Base-by-base conservation (phyloP, 139 green algal genomes). In the Chlorokybus atmophyticus region DNA sequence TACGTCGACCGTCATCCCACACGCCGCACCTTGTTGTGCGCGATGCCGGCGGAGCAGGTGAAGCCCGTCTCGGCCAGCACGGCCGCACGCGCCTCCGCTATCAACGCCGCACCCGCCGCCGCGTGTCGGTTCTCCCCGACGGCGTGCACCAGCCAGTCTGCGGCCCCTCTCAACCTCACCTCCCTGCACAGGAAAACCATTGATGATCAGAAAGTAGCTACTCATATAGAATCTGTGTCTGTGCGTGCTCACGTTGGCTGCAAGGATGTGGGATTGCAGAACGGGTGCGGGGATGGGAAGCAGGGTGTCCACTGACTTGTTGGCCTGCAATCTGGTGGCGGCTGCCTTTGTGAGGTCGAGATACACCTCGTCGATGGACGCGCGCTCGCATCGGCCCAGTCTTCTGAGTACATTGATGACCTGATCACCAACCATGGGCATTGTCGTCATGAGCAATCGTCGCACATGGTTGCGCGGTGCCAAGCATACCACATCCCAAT, bases 311-410 rank as follows among this genome's bases (percentile, higher is more conserved):
- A 44, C 14, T 44, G 14, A 23, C 14, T 44, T 44, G 38, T 57
- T 61, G 32, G 14, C 42, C 61, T 29, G 52, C 55, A 53, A 85
- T 57, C 53, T 66, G 35, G n/a, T 40, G 42, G 19, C 59, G 32
- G 76, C 77, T 25, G 62, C 78, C 32, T 67, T 59, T n/a, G 77
- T 88, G 1, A 92, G 32, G 51, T 91, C 81, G 28, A 91, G 54
- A 55, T 89, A 90, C 31, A 71, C 80, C 62, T 91, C 84, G 48
- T 93, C 83, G 29, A 93, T 87, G 30, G 74, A 85, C 0, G 84
- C 84, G 0, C 78, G 63, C 70, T 93, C 84, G 8, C 67, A 76
- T 10, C 71, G 57, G 31, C 59, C 55, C 21, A 61, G 24, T 2
- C 70, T 49, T 2, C 59, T 30, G 24, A 85, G 50, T n/a, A 85